Evolutionary conservation across 78 protist species (phyloP).

Genomic region (Protostelium mycophagum): DNA sequence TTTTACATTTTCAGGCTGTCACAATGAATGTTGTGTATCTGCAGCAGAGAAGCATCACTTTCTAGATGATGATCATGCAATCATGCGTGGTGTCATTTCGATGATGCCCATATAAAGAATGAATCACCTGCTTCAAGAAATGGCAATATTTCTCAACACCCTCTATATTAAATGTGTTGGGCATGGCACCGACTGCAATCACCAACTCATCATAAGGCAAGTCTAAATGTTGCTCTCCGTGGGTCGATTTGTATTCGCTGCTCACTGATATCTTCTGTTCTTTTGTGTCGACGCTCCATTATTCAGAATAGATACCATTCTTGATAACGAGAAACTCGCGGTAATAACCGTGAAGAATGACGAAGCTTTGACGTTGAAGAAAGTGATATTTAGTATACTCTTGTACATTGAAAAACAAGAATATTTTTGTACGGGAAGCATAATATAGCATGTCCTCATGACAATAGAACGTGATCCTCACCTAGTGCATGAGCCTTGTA

Average conservation of each 20-base stretch:
- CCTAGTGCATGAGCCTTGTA: slow-evolving; percentile 7
- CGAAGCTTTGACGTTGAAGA: not conserved
- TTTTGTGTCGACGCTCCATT: not conserved
- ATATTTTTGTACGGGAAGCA: not conserved
- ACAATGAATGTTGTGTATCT: too few species aligned
- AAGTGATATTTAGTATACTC: not conserved
- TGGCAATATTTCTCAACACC: slow-evolving; percentile 70
- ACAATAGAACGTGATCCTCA: slow-evolving; percentile 30
- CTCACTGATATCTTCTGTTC: not conserved
- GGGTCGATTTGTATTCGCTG: not conserved
- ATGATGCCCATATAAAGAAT: too few species aligned
- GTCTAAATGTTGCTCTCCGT: not conserved
- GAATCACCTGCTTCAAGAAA: slow-evolving; percentile 64
- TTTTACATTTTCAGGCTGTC: too few species aligned
- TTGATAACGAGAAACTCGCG: too few species aligned
- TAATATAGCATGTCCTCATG: slow-evolving; percentile 1
- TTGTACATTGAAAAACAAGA: not conserved
- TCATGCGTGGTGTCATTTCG: too few species aligned
- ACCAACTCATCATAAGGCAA: slow-evolving; percentile 71
- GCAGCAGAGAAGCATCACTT: too few species aligned
- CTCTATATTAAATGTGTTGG: slow-evolving; percentile 64
- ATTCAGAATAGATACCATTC: not conserved
- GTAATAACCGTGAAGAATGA: too few species aligned
- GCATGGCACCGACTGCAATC: slow-evolving; percentile 63
- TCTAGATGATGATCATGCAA: too few species aligned